These are phyloP conservation scores for Staphylotrichum tortipilum DNA, from an alignment of 495 filamentous ascomycete species.

Conservation along the genomic window DNA sequence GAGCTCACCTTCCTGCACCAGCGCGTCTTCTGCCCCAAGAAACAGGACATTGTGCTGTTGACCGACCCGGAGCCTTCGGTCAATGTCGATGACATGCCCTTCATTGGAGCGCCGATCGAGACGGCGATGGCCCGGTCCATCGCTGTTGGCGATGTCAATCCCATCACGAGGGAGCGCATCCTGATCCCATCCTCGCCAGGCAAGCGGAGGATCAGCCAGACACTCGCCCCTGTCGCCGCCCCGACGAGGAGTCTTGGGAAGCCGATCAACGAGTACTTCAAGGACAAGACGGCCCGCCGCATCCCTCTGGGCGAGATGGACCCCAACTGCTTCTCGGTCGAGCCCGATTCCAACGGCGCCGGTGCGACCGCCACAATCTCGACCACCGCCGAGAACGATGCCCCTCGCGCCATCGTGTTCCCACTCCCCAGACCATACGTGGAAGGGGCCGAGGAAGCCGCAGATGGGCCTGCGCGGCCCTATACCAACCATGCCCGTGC, in stretches of 20 bases:
- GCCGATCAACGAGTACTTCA: slow-evolving; percentile 73
- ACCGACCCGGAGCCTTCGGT: slow-evolving; percentile 53
- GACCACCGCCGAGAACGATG: slow-evolving; percentile 18
- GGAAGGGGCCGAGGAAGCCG: slow-evolving; percentile 16
- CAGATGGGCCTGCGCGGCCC: slow-evolving; percentile 10
- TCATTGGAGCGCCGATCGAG: slow-evolving; percentile 67
- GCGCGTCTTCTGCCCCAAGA: slow-evolving; percentile 79
- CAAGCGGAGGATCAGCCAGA: slow-evolving; percentile 35
- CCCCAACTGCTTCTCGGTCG: slow-evolving; percentile 60
- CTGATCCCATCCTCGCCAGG: slow-evolving; percentile 28
- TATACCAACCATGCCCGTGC: slow-evolving; percentile 17
- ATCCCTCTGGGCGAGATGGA: slow-evolving; percentile 80
- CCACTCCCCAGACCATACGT: slow-evolving; percentile 43
- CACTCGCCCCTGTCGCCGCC: slow-evolving; percentile 12
- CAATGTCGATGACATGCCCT: slow-evolving; percentile 58
- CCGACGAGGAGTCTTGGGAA: slow-evolving; percentile 42
- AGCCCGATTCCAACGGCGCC: slow-evolving; percentile 19
- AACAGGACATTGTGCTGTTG: slow-evolving; percentile 60
- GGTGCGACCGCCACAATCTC: too few species aligned
- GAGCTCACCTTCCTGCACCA: slow-evolving; percentile 91
- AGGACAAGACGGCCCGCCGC: slow-evolving; percentile 45
- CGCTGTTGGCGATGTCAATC: slow-evolving; percentile 77
- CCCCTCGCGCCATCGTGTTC: slow-evolving; percentile 33
- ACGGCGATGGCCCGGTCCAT: slow-evolving; percentile 62
- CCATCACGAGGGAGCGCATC: slow-evolving; percentile 74